phyloP scores from a whole-genome alignment of 2,329 filamentous ascomycete species.

The Calonectria crousiana region DNA sequence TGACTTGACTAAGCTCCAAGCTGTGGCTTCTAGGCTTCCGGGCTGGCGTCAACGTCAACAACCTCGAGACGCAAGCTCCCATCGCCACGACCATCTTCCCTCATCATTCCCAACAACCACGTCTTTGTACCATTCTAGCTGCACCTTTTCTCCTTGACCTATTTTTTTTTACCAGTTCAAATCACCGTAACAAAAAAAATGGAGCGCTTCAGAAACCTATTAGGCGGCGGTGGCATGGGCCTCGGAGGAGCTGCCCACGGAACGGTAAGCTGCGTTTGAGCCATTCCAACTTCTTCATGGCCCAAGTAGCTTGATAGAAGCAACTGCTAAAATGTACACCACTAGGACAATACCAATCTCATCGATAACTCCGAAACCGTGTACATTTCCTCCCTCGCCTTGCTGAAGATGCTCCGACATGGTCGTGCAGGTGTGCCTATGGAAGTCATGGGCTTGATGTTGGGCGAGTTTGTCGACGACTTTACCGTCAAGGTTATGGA shows the following conservation, averaged over 20 bases:
- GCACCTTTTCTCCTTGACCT: not conserved
- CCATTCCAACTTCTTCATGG: constrained; percentile 26
- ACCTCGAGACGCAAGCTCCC: constrained; percentile 41
- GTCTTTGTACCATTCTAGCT: constrained; percentile 10
- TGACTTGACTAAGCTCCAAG: constrained; percentile 46
- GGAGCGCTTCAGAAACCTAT: constrained; percentile 93
- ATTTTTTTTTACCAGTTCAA: constrained; percentile 18
- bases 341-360: constrained; percentile 86
- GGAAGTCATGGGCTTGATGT: constrained; percentile 99
- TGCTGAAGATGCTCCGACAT: constrained; percentile 98
- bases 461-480: constrained; percentile 98
- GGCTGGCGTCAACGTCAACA: constrained; percentile 50
- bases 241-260: constrained; percentile 63
- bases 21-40: constrained; percentile 49
- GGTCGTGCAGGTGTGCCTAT: constrained; percentile 97
- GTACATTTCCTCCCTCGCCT: constrained; percentile 96
- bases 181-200: constrained; percentile 61
- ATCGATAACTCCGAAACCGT: constrained; percentile 99
- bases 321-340: constrained; percentile 22
- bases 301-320: not conserved
- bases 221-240: constrained; percentile 81
- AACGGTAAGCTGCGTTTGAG: constrained; percentile 49
- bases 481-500: constrained; percentile 98
- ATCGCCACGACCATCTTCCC: constrained; percentile 33
- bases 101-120: constrained; percentile 30